These are phyloP conservation scores for Deinandra increscens DNA, from an alignment of 129 eudicot genomes.

Conservation along the genomic window DNA sequence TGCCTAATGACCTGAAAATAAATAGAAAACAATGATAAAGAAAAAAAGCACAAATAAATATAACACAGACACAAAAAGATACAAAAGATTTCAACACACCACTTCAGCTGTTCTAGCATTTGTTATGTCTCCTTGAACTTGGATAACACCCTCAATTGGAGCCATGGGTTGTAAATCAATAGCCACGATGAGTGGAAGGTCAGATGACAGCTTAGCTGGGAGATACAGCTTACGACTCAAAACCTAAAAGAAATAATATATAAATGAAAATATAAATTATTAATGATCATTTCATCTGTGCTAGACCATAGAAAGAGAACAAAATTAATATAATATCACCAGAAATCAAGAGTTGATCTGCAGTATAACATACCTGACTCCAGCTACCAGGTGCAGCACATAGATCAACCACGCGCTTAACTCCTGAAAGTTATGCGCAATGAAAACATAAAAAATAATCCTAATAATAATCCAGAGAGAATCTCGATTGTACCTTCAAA, in stretches of 20 bases:
- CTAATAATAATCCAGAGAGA: background rate
- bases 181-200: constrained; percentile 94
- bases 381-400: constrained; percentile 99
- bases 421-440: constrained; percentile 77
- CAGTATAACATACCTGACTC: constrained; percentile 74
- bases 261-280: background rate
- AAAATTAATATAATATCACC: background rate
- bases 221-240: constrained; percentile 92
- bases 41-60: background rate
- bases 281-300: background rate
- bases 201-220: constrained; percentile 75
- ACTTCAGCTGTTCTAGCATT: constrained; percentile 99
- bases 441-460: background rate
- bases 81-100: constrained; percentile 41
- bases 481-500: constrained; percentile 58
- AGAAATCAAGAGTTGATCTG: background rate
- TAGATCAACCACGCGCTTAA: constrained; percentile 90
- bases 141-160: constrained; percentile 97
- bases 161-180: constrained; percentile 99
- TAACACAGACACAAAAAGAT: background rate
- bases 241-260: constrained; percentile 56
- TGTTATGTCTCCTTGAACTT: constrained; percentile 98
- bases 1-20: constrained; percentile 76
- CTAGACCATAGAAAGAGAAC: background rate
- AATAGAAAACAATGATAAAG: background rate